Base-by-base conservation (phyloP, 129 eudicot genomes). In the Escallonia rubra region DNA sequence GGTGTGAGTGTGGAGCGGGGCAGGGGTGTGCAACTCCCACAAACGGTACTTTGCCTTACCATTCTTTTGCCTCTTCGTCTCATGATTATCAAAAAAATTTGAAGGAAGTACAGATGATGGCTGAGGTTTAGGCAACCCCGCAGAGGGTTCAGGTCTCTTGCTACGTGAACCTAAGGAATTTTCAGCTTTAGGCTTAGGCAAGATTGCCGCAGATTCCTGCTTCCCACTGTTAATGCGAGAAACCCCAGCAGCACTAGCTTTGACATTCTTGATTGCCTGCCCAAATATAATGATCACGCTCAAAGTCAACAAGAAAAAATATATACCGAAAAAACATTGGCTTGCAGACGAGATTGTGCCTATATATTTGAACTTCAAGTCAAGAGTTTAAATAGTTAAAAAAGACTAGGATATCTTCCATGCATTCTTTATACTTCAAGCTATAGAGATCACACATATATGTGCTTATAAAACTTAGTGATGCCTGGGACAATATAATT, bases 221-320 rank as follows among this genome's bases (percentile, higher is more conserved):
- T 90, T 84, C 54, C 62, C 69, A 75, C 71, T 87, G 75, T 68
- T 87, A n/a, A 64, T 77, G 59, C 65, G 75, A 61, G 74, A 72
- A 72, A 71, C 74, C 58, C 77, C 93, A 70, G 89, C 82, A 48
- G 95, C 95, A 70, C 61, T 90, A 54, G 87, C 97, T 81, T 87
- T 90, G 46, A 86, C 61, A 68, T 82, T 87, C 51, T 82, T 82
- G 55, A 82, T 75, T 59, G 97, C 97, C 97, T 90, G 88, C 53
- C 13, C 60, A 82, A 66, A 16, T 46, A 70, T 6, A 62, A 23
- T 5, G 9, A 64, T 15, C 8, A 4, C 0, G 38, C 10, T 15
- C 46, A 78, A 38, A 61, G 51, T 68, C 68, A 39, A 39, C 0
- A 8, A 34, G 34, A 56, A 5, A 46, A 51, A 63, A 57, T 7